phyloP scores from a whole-genome alignment of 2,329 filamentous ascomycete genomes.

The Zarea fungicola region DNA sequence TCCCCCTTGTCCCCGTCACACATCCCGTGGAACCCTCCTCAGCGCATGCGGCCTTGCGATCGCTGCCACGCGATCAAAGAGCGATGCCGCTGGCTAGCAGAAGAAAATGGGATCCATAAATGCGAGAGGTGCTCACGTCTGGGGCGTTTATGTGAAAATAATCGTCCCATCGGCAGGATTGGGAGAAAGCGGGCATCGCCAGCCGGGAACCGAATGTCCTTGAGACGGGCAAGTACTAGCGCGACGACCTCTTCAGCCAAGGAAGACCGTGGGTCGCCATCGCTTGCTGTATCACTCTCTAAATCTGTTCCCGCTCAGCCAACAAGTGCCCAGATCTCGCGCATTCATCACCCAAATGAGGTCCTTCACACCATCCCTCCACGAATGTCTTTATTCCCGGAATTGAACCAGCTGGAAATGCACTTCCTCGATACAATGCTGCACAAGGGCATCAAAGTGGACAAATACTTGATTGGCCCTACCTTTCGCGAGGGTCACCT shows the following conservation, averaged over 20 bases:
- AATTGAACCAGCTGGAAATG: conserved; percentile 11
- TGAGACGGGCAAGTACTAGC: background rate
- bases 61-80: conserved; percentile 14
- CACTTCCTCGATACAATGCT: conserved; percentile 11
- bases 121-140: conserved; percentile 11
- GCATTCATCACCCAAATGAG: background rate
- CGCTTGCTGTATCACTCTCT: background rate
- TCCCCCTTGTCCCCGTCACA: background rate
- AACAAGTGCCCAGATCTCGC: background rate
- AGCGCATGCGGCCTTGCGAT: conserved; percentile 4
- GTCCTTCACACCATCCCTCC: background rate
- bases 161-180: background rate
- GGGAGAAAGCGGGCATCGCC: conserved; percentile 1
- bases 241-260: background rate
- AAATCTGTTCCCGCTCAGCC: background rate
- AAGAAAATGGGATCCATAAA: background rate
- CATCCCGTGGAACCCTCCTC: background rate
- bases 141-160: background rate
- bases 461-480: conserved; percentile 13
- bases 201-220: background rate
- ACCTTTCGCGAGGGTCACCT: conserved; percentile 12
- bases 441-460: conserved; percentile 12
- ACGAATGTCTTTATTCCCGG: conserved; percentile 4
- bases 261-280: background rate
- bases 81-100: conserved; percentile 4